Evolutionary conservation across 2,329 filamentous ascomycete species (phyloP).

Genomic region (Colletotrichum phormii): DNA sequence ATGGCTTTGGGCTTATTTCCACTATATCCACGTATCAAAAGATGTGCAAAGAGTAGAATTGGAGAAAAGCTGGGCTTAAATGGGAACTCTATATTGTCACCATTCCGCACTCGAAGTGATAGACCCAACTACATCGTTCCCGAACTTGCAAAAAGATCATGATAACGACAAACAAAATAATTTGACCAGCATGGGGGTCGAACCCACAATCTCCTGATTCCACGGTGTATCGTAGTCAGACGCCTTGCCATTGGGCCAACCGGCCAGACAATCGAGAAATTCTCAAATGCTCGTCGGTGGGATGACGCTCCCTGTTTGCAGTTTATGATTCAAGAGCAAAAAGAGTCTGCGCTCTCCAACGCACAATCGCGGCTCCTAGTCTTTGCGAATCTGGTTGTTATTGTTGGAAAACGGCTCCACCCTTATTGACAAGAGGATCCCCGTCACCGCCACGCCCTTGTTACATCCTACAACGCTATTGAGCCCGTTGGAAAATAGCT

Average conservation of each 20-base stretch:
- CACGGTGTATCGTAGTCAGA: conserved; percentile 51
- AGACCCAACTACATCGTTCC: not conserved
- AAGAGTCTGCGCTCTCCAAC: not conserved
- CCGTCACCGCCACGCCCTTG: conserved; percentile 5
- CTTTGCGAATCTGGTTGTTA: not conserved
- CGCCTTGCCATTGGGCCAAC: conserved; percentile 55
- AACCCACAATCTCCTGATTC: conserved; percentile 38
- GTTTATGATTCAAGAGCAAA: not conserved
- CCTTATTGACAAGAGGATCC: not conserved
- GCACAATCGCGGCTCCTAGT: not conserved
- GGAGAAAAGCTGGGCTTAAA: no score
- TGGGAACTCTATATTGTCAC: no score
- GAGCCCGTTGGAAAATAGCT: not conserved
- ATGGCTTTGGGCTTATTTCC: no score
- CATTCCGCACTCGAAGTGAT: no score
- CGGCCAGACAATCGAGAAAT: conserved; percentile 28
- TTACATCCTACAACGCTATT: not conserved
- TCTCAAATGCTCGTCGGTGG: not conserved
- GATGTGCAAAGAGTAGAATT: no score
- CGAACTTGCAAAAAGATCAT: not conserved
- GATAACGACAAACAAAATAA: not conserved
- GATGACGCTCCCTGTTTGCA: not conserved
- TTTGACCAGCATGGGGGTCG: conserved; percentile 37
- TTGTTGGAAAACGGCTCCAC: not conserved
- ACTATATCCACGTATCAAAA: no score